Percentiles rank a stretch among this genome's conserved stretches.
Evolutionary conservation across 1,284 basidiomycete species (phyloP).

Genomic region (Malassezia brasiliensis): DNA sequence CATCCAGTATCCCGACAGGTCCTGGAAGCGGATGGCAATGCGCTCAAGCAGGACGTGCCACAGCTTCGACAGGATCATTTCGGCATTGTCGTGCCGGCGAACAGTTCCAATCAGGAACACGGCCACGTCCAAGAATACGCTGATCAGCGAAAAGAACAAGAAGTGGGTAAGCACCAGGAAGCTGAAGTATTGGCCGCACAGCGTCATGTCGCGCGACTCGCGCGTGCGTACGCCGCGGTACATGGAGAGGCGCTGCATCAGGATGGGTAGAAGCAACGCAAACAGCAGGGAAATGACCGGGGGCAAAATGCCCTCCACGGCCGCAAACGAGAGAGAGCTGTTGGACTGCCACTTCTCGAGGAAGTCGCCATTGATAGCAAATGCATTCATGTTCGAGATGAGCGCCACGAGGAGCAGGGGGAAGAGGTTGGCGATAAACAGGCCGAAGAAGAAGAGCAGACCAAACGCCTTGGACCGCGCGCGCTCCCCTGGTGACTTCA

Average conservation of each 20-base stretch:
- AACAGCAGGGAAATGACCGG: conserved; percentile 36
- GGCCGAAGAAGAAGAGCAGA: conserved; percentile 27
- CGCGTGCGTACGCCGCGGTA: conserved; percentile 41
- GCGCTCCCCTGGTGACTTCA: conserved; percentile 22
- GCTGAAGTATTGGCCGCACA: conserved; percentile 38
- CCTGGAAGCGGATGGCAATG: conserved; percentile 37
- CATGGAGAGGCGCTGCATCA: conserved; percentile 43
- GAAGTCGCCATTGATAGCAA: conserved; percentile 27
- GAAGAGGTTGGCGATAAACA: conserved; percentile 41
- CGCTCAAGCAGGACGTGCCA: conserved; percentile 17
- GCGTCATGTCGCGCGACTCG: conserved; percentile 29
- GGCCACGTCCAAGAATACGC: conserved; percentile 33
- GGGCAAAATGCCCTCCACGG: conserved; percentile 36
- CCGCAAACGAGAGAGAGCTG: conserved; percentile 33
- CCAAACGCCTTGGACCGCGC: conserved; percentile 29
- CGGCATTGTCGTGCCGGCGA: conserved; percentile 22
- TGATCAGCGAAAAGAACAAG: conserved; percentile 44
- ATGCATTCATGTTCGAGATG: conserved; percentile 38
- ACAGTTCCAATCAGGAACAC: conserved; percentile 15
- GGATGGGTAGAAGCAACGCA: conserved; percentile 35
- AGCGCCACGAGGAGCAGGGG: conserved; percentile 36
- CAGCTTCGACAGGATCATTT: background rate
- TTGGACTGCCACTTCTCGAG: conserved; percentile 20
- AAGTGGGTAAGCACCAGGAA: conserved; percentile 45
- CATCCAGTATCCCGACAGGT: conserved; percentile 45